Evolutionary conservation across 768 basidiomycete species (phyloP).

Genomic region (Suillus brevipes): DNA sequence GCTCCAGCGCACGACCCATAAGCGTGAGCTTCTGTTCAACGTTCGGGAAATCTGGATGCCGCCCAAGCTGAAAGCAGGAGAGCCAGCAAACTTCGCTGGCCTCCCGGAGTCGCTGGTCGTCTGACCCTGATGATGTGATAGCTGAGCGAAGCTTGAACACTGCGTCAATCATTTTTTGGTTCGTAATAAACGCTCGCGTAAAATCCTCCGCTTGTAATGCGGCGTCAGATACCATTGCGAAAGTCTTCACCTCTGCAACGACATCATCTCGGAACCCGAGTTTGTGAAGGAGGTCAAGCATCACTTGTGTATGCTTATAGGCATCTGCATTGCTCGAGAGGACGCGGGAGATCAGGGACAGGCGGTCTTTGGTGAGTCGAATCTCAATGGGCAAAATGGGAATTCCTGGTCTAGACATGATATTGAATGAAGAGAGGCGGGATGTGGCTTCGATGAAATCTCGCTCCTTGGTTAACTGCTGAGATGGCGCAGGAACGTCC

Average conservation of each 20-base stretch:
- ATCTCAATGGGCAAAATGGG: slow-evolving; percentile 91
- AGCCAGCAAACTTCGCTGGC: slow-evolving; percentile 88
- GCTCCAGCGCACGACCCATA: slow-evolving; percentile 78
- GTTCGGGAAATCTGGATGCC: slow-evolving; percentile 75
- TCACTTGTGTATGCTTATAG: slow-evolving; percentile 89
- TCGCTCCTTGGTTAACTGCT: slow-evolving; percentile 64
- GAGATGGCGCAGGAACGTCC: slow-evolving; percentile 66
- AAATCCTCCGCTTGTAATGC: slow-evolving; percentile 86
- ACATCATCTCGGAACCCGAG: slow-evolving; percentile 75
- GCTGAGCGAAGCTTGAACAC: slow-evolving; percentile 51
- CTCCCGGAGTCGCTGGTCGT: slow-evolving; percentile 49
- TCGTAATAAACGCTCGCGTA: slow-evolving; percentile 66
- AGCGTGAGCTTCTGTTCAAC: slow-evolving; percentile 64
- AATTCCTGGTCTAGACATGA: slow-evolving; percentile 71
- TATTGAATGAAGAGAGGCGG: slow-evolving; percentile 88
- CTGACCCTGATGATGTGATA: slow-evolving; percentile 20
- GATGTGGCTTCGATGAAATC: slow-evolving; percentile 98
- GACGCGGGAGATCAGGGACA: slow-evolving; percentile 84
- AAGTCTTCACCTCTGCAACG: slow-evolving; percentile 76
- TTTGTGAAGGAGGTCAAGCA: slow-evolving; percentile 87
- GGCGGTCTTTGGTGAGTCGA: slow-evolving; percentile 84
- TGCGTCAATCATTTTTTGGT: slow-evolving; percentile 66
- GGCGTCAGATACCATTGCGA: slow-evolving; percentile 90
- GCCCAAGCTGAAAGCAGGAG: slow-evolving; percentile 84
- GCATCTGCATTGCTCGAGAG: slow-evolving; percentile 83